phyloP scores from a whole-genome alignment of 2,329 filamentous ascomycete species.

The Thelonectria discophora region DNA sequence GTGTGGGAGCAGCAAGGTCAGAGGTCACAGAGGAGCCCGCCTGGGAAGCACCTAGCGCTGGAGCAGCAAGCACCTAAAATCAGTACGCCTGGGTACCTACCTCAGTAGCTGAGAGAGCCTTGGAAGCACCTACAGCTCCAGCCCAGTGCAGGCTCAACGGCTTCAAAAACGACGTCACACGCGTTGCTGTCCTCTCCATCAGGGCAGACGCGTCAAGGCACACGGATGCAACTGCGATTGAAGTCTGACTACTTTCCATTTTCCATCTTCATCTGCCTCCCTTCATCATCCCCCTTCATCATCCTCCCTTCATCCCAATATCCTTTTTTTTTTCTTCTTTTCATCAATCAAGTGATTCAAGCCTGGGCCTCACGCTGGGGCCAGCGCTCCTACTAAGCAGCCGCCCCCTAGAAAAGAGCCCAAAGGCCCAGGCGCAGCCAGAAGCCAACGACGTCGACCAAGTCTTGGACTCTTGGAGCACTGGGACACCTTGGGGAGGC shows the following conservation, averaged over 20 bases:
- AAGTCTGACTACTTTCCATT: too few species aligned
- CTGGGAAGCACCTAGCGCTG: too few species aligned
- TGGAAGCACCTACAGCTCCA: not conserved
- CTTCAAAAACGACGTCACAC: not conserved
- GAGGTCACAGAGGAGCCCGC: conserved; percentile 6
- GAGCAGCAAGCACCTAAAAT: too few species aligned
- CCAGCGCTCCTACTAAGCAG: conserved; percentile 12
- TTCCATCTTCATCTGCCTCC: not conserved
- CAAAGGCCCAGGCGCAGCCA: conserved; percentile 10
- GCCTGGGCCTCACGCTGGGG: conserved; percentile 31
- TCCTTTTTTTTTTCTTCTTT: not conserved
- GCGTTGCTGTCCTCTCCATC: not conserved
- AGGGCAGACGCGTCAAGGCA: too few species aligned
- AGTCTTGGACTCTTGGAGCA: conserved; percentile 25
- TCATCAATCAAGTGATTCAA: conserved; percentile 38
- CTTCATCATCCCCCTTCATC: not conserved
- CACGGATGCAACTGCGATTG: too few species aligned
- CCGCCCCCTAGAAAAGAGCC: too few species aligned
- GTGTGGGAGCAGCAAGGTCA: conserved; percentile 18
- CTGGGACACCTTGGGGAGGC: conserved; percentile 38
- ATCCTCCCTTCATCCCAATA: not conserved
- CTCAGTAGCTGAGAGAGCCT: too few species aligned
- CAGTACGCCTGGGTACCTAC: too few species aligned
- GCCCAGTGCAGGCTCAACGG: too few species aligned
- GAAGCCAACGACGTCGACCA: conserved; percentile 30